Conservation (phyloP, 768 basidiomycete species). For the Lentinula sp. region DNA sequence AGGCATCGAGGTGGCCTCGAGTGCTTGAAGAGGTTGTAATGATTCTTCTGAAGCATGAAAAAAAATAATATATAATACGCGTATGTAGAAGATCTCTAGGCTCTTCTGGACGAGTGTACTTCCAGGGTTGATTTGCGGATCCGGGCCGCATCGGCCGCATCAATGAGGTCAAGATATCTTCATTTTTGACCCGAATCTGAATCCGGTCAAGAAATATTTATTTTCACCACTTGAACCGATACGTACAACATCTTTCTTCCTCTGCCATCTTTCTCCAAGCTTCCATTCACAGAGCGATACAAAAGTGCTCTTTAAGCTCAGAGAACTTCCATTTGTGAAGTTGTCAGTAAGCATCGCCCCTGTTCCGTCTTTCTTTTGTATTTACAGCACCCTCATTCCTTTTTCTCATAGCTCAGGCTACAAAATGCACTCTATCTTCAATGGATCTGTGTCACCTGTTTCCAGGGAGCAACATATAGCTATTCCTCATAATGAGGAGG, state of each 20-base stretch:
- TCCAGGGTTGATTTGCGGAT: background rate
- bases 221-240: background rate
- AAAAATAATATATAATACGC: background rate
- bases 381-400: background rate
- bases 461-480: background rate
- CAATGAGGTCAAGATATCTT: background rate
- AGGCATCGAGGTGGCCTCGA: background rate
- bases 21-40: background rate
- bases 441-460: constrained; percentile 3
- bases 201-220: background rate
- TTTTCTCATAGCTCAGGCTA: background rate
- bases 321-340: background rate
- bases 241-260: background rate
- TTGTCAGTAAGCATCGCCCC: background rate
- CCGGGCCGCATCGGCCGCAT: background rate
- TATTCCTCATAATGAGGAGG: constrained; percentile 2
- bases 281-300: background rate
- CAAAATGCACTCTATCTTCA: constrained; percentile 2
- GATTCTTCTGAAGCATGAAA: background rate
- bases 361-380: background rate
- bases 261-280: background rate
- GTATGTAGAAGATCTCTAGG: background rate
- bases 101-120: background rate
- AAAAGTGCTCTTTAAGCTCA: background rate
- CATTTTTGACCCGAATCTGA: background rate